These are phyloP conservation scores for Plasmodium ovale DNA, from an alignment of 169 alveolate genomes.

Conservation along the genomic window DNA sequence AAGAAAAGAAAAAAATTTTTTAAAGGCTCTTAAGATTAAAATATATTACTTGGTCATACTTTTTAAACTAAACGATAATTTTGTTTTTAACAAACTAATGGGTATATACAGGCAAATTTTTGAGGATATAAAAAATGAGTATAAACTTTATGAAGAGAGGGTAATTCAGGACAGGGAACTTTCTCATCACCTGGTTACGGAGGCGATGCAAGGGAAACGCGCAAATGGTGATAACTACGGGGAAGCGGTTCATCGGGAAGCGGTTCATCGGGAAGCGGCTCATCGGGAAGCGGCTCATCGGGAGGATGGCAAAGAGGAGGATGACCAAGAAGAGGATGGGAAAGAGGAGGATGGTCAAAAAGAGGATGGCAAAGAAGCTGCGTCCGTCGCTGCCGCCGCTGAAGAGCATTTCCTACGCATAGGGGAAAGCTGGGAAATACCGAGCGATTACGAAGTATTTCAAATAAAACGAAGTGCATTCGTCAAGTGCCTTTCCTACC, in stretches of 20 bases:
- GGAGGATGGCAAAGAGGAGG: not conserved
- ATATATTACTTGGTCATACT: slow-evolving; percentile 47
- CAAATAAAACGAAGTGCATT: slow-evolving; percentile 78
- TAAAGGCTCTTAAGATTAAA: slow-evolving; percentile 60
- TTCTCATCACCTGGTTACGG: no score
- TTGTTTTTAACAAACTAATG: slow-evolving; percentile 59
- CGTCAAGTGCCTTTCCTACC: slow-evolving; percentile 78
- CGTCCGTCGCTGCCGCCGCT: not conserved
- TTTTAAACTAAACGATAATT: slow-evolving; percentile 71
- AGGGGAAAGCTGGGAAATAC: slow-evolving; percentile 58
- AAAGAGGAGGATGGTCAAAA: not conserved
- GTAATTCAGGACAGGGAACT: slow-evolving; percentile 2
- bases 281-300: not conserved
- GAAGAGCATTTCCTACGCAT: slow-evolving; percentile 17
- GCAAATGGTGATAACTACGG: no score
- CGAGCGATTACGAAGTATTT: slow-evolving; percentile 75
- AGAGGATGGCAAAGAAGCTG: not conserved
- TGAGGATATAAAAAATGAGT: slow-evolving; percentile 54
- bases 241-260: no score
- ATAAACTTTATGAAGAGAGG: slow-evolving; percentile 20
- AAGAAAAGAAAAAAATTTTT: slow-evolving; percentile 45
- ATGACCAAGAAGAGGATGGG: not conserved
- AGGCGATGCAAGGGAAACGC: no score
- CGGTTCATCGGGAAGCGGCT: not conserved
- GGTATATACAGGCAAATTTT: slow-evolving; percentile 64